These are phyloP conservation scores for Seminavis robusta DNA, from an alignment of 108 stramenopile species.

Conservation along the genomic window DNA sequence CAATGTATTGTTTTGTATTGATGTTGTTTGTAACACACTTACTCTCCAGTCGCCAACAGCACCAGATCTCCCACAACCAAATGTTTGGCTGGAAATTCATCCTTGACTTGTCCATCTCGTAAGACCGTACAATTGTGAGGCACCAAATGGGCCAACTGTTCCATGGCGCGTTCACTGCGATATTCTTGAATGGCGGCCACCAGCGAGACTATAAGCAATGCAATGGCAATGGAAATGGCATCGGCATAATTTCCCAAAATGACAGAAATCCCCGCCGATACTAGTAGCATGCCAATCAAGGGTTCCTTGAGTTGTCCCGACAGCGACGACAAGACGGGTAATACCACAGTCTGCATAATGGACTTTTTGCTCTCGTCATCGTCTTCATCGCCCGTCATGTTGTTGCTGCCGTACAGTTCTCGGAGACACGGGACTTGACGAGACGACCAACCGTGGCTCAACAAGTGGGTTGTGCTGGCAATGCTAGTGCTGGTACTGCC, in stretches of 20 bases:
- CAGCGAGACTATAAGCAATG: slow-evolving; percentile 86
- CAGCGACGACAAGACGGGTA: slow-evolving; percentile 55
- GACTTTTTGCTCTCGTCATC: slow-evolving; percentile 18
- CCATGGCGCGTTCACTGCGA: slow-evolving; percentile 83
- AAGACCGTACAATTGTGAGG: slow-evolving; percentile 85
- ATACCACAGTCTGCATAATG: not conserved
- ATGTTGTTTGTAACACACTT: too few species aligned
- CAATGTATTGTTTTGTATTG: not conserved
- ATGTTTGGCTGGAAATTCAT: slow-evolving; percentile 72
- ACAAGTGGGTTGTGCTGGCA: slow-evolving; percentile 10
- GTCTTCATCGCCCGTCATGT: slow-evolving; percentile 43
- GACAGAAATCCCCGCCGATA: slow-evolving; percentile 78
- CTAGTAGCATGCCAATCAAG: slow-evolving; percentile 89
- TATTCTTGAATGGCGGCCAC: slow-evolving; percentile 97
- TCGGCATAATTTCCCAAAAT: slow-evolving; percentile 85
- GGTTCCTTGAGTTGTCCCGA: slow-evolving; percentile 91
- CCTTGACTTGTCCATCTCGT: slow-evolving; percentile 69
- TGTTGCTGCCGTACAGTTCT: slow-evolving; percentile 50
- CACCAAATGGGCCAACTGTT: slow-evolving; percentile 84
- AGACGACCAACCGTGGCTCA: slow-evolving; percentile 74
- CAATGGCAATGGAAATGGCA: slow-evolving; percentile 89
- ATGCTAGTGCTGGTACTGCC: slow-evolving; percentile 7
- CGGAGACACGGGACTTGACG: slow-evolving; percentile 33
- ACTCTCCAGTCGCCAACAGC: slow-evolving; percentile 81
- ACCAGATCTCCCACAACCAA: slow-evolving; percentile 95